A percentile compares a stretch with the other conserved stretches of the same genome.
Evolutionary conservation across 257 asterid genomes (phyloP).

Genomic region (Nicotiana otophora): DNA sequence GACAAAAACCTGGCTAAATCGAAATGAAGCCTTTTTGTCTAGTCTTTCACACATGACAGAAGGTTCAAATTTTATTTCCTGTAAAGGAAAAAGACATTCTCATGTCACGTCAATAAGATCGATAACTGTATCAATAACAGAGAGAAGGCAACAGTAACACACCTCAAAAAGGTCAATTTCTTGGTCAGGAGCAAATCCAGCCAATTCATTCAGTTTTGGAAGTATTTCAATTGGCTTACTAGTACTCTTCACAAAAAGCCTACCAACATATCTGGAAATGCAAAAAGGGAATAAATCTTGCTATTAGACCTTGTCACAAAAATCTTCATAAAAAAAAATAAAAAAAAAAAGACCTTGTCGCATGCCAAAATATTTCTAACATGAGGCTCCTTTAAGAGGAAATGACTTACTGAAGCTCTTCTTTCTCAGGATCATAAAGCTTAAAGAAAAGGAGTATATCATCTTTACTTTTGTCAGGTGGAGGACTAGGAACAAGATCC

Average conservation of each 20-base stretch:
- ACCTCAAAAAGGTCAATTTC: conserved; percentile 96
- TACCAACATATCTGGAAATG: conserved; percentile 73
- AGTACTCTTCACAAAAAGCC: conserved; percentile 68
- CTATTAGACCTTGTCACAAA: not conserved
- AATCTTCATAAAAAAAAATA: no score
- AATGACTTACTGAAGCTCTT: conserved; percentile 66
- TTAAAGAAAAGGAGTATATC: conserved; percentile 85
- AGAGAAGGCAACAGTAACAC: conserved; percentile 11
- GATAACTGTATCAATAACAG: not conserved
- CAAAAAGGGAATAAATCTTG: conserved; percentile 8
- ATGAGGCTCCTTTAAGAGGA: not conserved
- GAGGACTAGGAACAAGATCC: conserved; percentile 66
- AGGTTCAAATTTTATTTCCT: conserved; percentile 96
- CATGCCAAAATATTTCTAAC: not conserved
- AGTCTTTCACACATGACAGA: conserved; percentile 93
- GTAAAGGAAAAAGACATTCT: conserved; percentile 9
- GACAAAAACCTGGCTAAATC: conserved; percentile 73
- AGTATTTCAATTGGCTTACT: conserved; percentile 72
- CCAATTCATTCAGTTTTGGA: conserved; percentile 69
- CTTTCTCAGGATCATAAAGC: conserved; percentile 86
- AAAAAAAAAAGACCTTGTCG: not conserved
- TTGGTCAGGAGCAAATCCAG: conserved; percentile 85
- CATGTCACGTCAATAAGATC: not conserved
- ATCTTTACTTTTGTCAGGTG: conserved; percentile 75
- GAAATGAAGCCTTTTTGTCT: conserved; percentile 67